phyloP scores from a whole-genome alignment of 1,284 basidiomycete genomes.

The Lentinus polychrous region DNA sequence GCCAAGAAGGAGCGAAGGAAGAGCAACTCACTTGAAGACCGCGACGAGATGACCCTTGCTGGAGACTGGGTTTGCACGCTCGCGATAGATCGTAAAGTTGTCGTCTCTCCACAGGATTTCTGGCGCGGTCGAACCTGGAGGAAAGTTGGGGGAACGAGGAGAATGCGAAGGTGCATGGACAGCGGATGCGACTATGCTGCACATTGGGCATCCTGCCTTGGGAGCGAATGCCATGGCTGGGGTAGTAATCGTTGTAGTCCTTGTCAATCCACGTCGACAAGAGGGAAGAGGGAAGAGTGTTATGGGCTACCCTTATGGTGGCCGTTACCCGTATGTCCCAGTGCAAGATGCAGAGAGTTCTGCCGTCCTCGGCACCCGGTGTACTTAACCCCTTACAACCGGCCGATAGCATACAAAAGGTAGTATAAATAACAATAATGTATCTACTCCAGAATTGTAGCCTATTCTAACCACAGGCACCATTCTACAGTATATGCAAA shows the following conservation, averaged over 20 bases:
- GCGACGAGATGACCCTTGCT: constrained; percentile 63
- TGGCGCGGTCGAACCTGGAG: constrained; percentile 37
- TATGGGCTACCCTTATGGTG: too few relatives aligned
- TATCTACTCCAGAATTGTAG: too few relatives aligned
- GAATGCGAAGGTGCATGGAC: constrained; percentile 34
- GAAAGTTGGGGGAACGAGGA: constrained; percentile 37
- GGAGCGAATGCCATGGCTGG: constrained; percentile 45
- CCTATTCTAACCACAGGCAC: too few relatives aligned
- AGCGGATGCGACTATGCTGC: constrained; percentile 60
- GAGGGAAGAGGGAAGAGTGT: neutral
- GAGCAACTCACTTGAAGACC: constrained; percentile 58
- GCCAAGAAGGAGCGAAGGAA: neutral
- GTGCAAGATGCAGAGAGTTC: too few relatives aligned
- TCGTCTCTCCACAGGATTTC: constrained; percentile 69
- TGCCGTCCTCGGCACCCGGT: too few relatives aligned
- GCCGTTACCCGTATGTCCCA: too few relatives aligned
- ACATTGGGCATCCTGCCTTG: constrained; percentile 67
- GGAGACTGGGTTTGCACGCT: constrained; percentile 61
- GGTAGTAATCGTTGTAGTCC: too few relatives aligned
- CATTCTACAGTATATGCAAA: neutral
- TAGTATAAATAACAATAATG: too few relatives aligned
- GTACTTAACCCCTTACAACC: too few relatives aligned
- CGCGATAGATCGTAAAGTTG: constrained; percentile 67
- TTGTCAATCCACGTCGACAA: constrained; percentile 4
- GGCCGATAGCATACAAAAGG: too few relatives aligned